phyloP scores from a whole-genome alignment of 2,329 filamentous ascomycete species.

The Pestalotiopsis sp. region DNA sequence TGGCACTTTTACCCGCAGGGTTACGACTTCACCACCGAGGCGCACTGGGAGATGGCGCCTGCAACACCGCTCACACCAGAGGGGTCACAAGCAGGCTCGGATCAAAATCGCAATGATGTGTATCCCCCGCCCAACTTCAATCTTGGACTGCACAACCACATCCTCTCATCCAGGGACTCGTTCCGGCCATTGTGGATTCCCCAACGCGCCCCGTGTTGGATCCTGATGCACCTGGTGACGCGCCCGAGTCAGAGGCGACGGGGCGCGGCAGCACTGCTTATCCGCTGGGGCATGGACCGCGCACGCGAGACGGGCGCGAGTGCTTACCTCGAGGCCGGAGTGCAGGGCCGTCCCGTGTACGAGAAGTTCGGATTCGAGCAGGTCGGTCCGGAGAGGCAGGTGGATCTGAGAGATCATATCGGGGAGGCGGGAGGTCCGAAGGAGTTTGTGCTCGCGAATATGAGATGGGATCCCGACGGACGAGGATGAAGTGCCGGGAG shows the following conservation, averaged over 20 bases:
- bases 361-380: slow-evolving; percentile 18
- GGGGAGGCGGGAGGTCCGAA: background rate
- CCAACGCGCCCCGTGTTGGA: slow-evolving; percentile 18
- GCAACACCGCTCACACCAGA: background rate
- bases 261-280: slow-evolving; percentile 16
- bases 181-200: slow-evolving; percentile 18
- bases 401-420: background rate
- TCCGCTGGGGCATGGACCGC: slow-evolving; percentile 12
- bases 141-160: slow-evolving; percentile 19
- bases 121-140: slow-evolving; percentile 19
- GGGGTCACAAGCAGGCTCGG: background rate
- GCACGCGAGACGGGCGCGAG: background rate
- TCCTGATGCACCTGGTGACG: slow-evolving; percentile 25
- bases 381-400: slow-evolving; percentile 14
- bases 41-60: slow-evolving; percentile 19
- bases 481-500: background rate
- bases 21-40: slow-evolving; percentile 15
- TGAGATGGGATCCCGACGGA: slow-evolving; percentile 1
- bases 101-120: background rate
- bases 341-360: slow-evolving; percentile 12
- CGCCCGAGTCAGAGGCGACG: slow-evolving; percentile 13
- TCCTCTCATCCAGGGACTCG: slow-evolving; percentile 19
- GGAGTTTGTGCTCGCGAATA: slow-evolving; percentile 3
- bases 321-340: slow-evolving; percentile 14
- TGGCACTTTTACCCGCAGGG: slow-evolving; percentile 23